These are phyloP conservation scores for Poa annua DNA, from an alignment of 176 grass and related monocot genomes.

Conservation along the genomic window DNA sequence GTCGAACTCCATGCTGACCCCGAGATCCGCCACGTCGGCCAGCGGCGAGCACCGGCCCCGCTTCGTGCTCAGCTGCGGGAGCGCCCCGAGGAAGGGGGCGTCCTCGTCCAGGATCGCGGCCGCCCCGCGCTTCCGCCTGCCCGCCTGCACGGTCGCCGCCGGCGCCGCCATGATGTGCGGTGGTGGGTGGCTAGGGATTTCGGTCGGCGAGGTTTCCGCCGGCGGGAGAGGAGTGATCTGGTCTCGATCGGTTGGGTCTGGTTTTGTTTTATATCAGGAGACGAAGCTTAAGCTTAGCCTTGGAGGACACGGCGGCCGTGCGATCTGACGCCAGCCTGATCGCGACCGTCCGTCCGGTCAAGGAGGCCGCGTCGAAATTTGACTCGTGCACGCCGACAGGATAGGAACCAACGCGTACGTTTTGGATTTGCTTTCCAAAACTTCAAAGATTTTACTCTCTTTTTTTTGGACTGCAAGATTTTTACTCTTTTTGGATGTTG, in stretches of 20 bases:
- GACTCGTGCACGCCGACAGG: background rate
- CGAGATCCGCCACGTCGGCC: conserved; percentile 26
- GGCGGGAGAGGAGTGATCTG: background rate
- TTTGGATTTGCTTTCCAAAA: background rate
- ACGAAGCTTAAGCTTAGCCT: background rate
- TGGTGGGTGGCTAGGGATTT: background rate
- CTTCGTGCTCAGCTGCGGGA: background rate
- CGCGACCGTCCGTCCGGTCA: background rate
- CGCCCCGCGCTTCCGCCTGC: conserved; percentile 40
- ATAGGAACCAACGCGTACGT: background rate
- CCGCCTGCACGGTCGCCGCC: background rate
- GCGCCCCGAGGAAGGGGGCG: background rate
- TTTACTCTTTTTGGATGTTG: no score
- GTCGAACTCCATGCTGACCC: conserved; percentile 41
- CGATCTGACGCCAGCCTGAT: conserved; percentile 9
- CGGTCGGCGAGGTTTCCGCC: background rate
- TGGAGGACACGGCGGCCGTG: conserved; percentile 38
- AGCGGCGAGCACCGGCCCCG: conserved; percentile 41
- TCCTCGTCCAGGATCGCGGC: conserved; percentile 20
- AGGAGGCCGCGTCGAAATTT: background rate
- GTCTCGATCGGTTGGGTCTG: background rate
- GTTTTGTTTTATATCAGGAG: background rate
- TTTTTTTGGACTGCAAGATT: no score
- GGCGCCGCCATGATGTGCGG: conserved; percentile 21
- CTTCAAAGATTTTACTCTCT: no score